A percentile compares a stretch with the other conserved stretches of the same genome.
Conservation (phyloP, 495 filamentous ascomycete species). For the Penicillium taxi region DNA sequence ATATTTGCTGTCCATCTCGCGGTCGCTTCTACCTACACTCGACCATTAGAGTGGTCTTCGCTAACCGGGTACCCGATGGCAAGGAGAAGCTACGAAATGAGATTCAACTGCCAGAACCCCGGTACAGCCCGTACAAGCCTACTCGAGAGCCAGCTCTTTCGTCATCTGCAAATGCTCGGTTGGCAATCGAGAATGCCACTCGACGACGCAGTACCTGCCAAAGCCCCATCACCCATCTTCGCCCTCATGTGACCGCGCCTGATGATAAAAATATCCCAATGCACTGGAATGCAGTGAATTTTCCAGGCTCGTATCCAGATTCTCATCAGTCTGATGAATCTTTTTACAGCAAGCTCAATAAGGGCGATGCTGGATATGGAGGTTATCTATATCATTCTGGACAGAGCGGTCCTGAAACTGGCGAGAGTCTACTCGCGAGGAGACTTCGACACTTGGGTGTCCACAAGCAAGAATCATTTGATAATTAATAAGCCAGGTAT, state of each 20-base stretch:
- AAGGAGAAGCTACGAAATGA: slow-evolving; percentile 92
- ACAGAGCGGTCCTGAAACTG: slow-evolving; percentile 31
- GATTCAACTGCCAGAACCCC: slow-evolving; percentile 79
- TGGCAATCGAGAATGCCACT: slow-evolving; percentile 48
- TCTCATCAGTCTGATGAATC: slow-evolving; percentile 13
- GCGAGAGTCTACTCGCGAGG: slow-evolving; percentile 50
- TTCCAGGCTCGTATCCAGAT: slow-evolving; percentile 2
- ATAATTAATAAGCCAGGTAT: slow-evolving; percentile 12
- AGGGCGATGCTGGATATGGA: slow-evolving; percentile 60
- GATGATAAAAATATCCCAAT: slow-evolving; percentile 6
- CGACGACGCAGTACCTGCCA: slow-evolving; percentile 51
- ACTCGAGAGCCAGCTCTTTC: slow-evolving; percentile 33
- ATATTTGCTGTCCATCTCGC: slow-evolving; percentile 80
- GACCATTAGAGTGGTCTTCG: slow-evolving; percentile 89
- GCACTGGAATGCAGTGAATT: slow-evolving; percentile 22
- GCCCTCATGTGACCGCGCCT: slow-evolving; percentile 7
- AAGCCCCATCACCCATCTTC: slow-evolving; percentile 25
- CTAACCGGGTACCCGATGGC: slow-evolving; percentile 93
- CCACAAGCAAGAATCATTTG: slow-evolving; percentile 21
- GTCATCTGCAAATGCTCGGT: slow-evolving; percentile 9
- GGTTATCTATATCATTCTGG: slow-evolving; percentile 41
- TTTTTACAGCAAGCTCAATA: slow-evolving; percentile 58
- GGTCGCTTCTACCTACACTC: slow-evolving; percentile 89
- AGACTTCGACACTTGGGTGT: slow-evolving; percentile 45
- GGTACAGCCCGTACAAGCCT: slow-evolving; percentile 78